Conservation (phyloP, 1,284 basidiomycete species). For the Waitea zeae region DNA sequence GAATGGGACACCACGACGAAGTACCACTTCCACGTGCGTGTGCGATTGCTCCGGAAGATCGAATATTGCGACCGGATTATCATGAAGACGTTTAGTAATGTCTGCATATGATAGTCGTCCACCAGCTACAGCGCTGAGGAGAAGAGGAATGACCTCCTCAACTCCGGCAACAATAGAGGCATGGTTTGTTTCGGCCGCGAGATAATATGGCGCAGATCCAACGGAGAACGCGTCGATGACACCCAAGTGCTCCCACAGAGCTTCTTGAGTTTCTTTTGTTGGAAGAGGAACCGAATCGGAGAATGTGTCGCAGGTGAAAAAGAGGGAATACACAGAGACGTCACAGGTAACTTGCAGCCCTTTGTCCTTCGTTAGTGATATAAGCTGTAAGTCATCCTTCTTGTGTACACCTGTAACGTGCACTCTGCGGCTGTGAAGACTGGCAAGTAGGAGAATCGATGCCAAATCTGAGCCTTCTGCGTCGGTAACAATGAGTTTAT, state of each 20-base stretch:
- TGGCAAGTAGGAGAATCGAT: slow-evolving; percentile 85
- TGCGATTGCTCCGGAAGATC: slow-evolving; percentile 74
- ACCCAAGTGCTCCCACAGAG: slow-evolving; percentile 78
- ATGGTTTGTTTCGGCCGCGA: slow-evolving; percentile 56
- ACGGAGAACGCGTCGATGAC: slow-evolving; percentile 88
- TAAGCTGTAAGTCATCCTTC: slow-evolving; percentile 80
- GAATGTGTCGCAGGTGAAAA: slow-evolving; percentile 73
- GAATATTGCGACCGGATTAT: slow-evolving; percentile 90
- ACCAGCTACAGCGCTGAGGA: slow-evolving; percentile 76
- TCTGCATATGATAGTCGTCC: slow-evolving; percentile 74
- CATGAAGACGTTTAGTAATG: slow-evolving; percentile 67
- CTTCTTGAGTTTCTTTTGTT: slow-evolving; percentile 61
- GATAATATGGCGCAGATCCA: slow-evolving; percentile 68
- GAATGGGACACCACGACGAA: slow-evolving; percentile 62
- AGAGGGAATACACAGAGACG: slow-evolving; percentile 84
- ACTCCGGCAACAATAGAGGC: slow-evolving; percentile 67
- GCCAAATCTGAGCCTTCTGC: slow-evolving; percentile 88
- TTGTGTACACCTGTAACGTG: slow-evolving; percentile 91
- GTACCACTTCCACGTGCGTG: slow-evolving; percentile 87
- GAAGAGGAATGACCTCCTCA: slow-evolving; percentile 76
- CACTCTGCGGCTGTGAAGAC: slow-evolving; percentile 77
- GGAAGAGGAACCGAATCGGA: slow-evolving; percentile 57
- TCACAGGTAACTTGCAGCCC: slow-evolving; percentile 93
- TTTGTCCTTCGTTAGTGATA: slow-evolving; percentile 90
- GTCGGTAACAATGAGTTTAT: slow-evolving; percentile 89